These are phyloP conservation scores for Zoysia pacifica DNA, from an alignment of 176 grass and related monocot genomes.

Conservation along the genomic window DNA sequence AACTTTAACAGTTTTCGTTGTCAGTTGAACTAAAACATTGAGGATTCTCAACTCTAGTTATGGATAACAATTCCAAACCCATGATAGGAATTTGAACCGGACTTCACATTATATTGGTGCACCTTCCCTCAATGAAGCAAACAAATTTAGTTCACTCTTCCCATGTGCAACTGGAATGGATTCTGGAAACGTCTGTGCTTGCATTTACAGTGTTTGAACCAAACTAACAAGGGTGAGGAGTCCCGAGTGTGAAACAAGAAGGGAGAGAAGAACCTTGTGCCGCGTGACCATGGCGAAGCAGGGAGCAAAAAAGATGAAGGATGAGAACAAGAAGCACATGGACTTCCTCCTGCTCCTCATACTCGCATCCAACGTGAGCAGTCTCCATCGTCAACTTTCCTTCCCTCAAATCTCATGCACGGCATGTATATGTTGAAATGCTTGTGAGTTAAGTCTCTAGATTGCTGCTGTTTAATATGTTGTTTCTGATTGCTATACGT, in stretches of 20 bases:
- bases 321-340: constrained; percentile 88
- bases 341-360: constrained; percentile 74
- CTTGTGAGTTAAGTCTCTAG: neutral
- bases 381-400: neutral
- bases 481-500: neutral
- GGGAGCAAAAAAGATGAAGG: constrained; percentile 87
- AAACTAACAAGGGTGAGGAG: neutral
- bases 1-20: neutral
- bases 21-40: neutral
- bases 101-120: neutral
- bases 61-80: neutral
- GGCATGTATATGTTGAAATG: constrained; percentile 18
- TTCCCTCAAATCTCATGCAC: neutral
- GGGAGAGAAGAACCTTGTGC: constrained; percentile 1
- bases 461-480: constrained; percentile 13
- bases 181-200: neutral
- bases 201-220: neutral
- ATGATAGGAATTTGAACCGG: neutral
- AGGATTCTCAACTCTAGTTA: neutral
- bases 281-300: constrained; percentile 80
- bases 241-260: neutral
- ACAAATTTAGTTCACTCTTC: neutral
- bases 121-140: neutral
- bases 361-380: constrained; percentile 68
- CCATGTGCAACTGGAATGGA: neutral